Evolutionary conservation across 2,329 filamentous ascomycete species (phyloP).

Genomic region (Tolypocladium tundrense): DNA sequence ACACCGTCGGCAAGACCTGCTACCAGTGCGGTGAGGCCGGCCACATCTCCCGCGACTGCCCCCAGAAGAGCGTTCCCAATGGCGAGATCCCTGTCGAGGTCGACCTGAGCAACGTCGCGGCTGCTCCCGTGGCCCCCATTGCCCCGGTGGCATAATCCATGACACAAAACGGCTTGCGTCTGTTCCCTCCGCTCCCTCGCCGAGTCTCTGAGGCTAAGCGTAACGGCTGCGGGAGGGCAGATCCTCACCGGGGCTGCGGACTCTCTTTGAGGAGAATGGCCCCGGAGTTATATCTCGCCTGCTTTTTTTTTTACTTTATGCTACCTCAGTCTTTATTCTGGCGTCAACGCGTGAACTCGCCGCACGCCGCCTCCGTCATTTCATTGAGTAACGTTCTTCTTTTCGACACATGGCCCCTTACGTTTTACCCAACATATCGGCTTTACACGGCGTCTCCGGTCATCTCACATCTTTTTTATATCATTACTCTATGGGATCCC

Average conservation of each 20-base stretch:
- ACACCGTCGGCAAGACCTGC: constrained; percentile 96
- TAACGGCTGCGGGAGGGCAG: constrained; percentile 1
- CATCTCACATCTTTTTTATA: constrained; percentile 14
- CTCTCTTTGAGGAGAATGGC: neutral
- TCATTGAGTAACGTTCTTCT: constrained; percentile 18
- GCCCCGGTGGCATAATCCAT: constrained; percentile 26
- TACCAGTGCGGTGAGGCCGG: constrained; percentile 94
- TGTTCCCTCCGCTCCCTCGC: constrained; percentile 1
- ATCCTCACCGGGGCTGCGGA: constrained; percentile 1
- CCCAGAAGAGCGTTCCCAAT: constrained; percentile 50
- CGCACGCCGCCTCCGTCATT: constrained; percentile 7
- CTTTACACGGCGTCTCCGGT: constrained; percentile 19
- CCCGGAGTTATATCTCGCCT: neutral
- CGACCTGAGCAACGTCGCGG: constrained; percentile 30
- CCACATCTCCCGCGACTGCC: constrained; percentile 93
- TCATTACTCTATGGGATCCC: constrained; percentile 5
- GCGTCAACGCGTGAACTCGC: neutral
- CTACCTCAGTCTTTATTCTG: neutral
- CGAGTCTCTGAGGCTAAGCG: neutral
- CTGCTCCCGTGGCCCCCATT: constrained; percentile 35
- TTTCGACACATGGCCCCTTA: constrained; percentile 18
- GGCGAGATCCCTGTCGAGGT: constrained; percentile 38
- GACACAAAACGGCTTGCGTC: constrained; percentile 1
- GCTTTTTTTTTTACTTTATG: neutral
- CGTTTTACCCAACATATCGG: constrained; percentile 13